Evolutionary conservation across 2,329 filamentous ascomycete genomes (phyloP), one percentile per base, ranked within the genome.

Genomic region (Microcyclospora pomicola): DNA sequence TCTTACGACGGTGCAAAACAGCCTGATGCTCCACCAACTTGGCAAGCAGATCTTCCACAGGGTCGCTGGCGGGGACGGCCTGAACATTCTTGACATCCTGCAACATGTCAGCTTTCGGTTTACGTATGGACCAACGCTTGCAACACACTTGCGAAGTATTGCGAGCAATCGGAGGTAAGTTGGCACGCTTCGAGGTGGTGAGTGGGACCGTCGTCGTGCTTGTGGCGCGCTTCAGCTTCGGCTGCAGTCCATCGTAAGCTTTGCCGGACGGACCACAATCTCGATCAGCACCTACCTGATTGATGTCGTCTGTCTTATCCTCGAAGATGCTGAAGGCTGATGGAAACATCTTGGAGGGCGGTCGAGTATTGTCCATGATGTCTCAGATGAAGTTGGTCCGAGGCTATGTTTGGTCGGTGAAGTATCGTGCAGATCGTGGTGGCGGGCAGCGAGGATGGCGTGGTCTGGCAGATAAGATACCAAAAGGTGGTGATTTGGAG

Each of bases 1-100:
- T 66, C 43, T 70, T 72, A 52, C 80, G 75, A 56, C 74, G 69
- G 36, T 66, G 66, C 35, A 79, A 59, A n/a, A 68, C 56, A 32
- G 65, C 64, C 51, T 80, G 74, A 51, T 85, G 80, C 56, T 86
- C 77, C n/a, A 75, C 74, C 34, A 88, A 68, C 54, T 78, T 81
- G 39, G 79, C 74, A 46, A 86, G 65, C 36, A 86, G 72, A 42
- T 77, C 77, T 50, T 91, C 82, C 67, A 87, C 41, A n/a, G 47
- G 45, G 31, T 46, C 28, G 44, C 39, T 15, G 35, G 31, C 13
- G 38, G 7, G 10, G 29, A 15, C 6, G 30, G 31, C 9, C 28
- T 28, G 16, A 33, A 29, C 33, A 19, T 31, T 19, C 15, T 41
- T 35, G 14, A 27, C 9, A 29, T 44, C 42, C 42, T 46, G 37